phyloP scores from a whole-genome alignment of 2,329 filamentous ascomycete species.

The Neofusicoccum sp. region DNA sequence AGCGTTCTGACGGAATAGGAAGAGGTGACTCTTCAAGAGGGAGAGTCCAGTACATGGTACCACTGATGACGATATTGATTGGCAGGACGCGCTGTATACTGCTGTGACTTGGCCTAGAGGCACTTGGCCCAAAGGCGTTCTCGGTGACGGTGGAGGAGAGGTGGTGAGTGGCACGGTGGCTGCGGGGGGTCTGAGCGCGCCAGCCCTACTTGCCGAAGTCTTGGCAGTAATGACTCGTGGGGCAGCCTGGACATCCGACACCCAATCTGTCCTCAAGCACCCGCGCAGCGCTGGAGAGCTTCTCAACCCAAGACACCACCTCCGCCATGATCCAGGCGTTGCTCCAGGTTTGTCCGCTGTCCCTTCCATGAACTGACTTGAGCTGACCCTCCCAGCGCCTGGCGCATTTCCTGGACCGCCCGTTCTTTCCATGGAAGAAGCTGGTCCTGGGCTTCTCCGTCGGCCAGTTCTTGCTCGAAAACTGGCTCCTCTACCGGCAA shows the following conservation, averaged over 20 bases:
- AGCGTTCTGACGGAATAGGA: no score
- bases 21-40: no score
- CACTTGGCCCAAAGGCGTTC: no score
- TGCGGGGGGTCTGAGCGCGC: background rate
- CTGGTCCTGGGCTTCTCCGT: conserved; percentile 93
- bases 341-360: conserved; percentile 2
- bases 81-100: no score
- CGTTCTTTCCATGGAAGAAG: conserved; percentile 95
- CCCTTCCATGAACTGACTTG: background rate
- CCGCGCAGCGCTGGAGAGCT: background rate
- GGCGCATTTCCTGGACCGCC: conserved; percentile 83
- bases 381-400: conserved; percentile 57
- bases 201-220: conserved; percentile 8
- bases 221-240: conserved; percentile 14
- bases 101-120: no score
- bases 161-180: background rate
- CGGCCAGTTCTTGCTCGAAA: conserved; percentile 87
- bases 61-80: no score
- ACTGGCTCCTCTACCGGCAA: conserved; percentile 85
- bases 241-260: conserved; percentile 3
- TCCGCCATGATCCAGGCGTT: conserved; percentile 23
- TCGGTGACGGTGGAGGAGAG: no score
- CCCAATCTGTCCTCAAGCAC: conserved; percentile 11
- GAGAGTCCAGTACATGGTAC: no score
- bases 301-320: background rate